Evolutionary conservation across 228 moss, liverwort and hornwort species (phyloP).

Genomic region (Sphagnum magellanicum): DNA sequence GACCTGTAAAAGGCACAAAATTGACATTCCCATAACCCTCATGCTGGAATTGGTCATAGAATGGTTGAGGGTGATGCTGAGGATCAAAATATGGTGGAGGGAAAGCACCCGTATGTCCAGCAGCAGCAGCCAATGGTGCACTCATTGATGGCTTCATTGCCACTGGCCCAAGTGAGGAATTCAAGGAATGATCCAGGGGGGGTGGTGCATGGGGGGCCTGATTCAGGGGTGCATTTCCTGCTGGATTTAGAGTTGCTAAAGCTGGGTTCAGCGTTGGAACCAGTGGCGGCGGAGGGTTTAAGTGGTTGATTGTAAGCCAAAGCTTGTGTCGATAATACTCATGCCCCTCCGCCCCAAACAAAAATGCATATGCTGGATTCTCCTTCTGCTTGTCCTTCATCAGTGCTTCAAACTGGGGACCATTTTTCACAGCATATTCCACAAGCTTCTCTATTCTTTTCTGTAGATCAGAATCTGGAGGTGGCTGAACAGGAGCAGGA

Average conservation of each 20-base stretch:
- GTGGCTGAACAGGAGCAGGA: slow-evolving; percentile 67
- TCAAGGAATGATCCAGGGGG: slow-evolving; percentile 46
- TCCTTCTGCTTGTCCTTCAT: slow-evolving; percentile 99
- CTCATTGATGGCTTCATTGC: slow-evolving; percentile 33
- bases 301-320: slow-evolving; percentile 74
- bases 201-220: slow-evolving; percentile 30
- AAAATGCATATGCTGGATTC: slow-evolving; percentile 81
- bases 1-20: slow-evolving; percentile 44
- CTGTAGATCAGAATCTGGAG: slow-evolving; percentile 77
- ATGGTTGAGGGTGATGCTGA: slow-evolving; percentile 76
- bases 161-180: slow-evolving; percentile 34
- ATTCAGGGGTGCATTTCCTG: slow-evolving; percentile 20
- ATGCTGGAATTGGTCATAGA: slow-evolving; percentile 81
- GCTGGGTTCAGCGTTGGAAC: slow-evolving; percentile 60
- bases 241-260: slow-evolving; percentile 51
- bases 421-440: slow-evolving; percentile 98
- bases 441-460: slow-evolving; percentile 95
- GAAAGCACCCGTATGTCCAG: slow-evolving; percentile 43
- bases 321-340: slow-evolving; percentile 86
- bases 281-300: slow-evolving; percentile 35
- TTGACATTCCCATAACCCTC: slow-evolving; percentile 62
- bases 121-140: slow-evolving; percentile 13
- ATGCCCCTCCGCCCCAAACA: slow-evolving; percentile 94
- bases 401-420: slow-evolving; percentile 95
- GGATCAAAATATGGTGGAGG: slow-evolving; percentile 47